Evolutionary conservation across 495 filamentous ascomycete genomes (phyloP).

Genomic region (Cairneyella variabilis): DNA sequence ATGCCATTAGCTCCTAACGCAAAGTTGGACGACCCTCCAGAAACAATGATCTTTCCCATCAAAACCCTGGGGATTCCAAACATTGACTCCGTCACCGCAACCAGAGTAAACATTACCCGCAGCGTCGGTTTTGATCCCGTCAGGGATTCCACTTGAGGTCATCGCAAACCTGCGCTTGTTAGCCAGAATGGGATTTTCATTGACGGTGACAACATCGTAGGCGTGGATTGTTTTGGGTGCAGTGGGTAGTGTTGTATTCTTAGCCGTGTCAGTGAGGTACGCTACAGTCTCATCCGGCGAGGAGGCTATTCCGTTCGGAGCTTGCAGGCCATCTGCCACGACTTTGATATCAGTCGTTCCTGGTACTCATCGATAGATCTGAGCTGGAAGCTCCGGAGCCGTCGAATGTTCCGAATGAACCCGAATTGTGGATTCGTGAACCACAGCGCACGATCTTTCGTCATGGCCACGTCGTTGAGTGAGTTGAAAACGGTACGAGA

Average conservation of each 20-base stretch:
- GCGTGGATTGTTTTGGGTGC: conserved; percentile 7
- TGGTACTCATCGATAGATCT: conserved; percentile 51
- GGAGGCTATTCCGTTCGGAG: conserved; percentile 54
- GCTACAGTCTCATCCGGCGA: conserved; percentile 45
- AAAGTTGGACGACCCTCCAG: conserved; percentile 33
- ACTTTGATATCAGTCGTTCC: conserved; percentile 39
- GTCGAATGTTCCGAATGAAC: conserved; percentile 50
- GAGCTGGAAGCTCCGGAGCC: conserved; percentile 43
- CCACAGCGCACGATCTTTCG: conserved; percentile 50
- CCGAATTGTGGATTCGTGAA: conserved; percentile 61
- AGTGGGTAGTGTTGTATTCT: not conserved
- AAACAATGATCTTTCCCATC: conserved; percentile 42
- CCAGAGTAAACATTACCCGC: conserved; percentile 57
- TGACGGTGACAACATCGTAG: conserved; percentile 7
- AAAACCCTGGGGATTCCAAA: conserved; percentile 54
- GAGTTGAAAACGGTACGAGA: conserved; percentile 55
- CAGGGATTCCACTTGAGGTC: conserved; percentile 48
- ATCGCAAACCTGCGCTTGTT: conserved; percentile 54
- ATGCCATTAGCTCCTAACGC: conserved; percentile 36
- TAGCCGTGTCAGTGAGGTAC: conserved; percentile 52
- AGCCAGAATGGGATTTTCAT: conserved; percentile 32
- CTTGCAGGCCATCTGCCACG: conserved; percentile 50
- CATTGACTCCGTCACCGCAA: conserved; percentile 55
- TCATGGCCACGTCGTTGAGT: conserved; percentile 52
- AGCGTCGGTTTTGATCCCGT: conserved; percentile 56